A percentile compares a stretch with the other conserved stretches of the same genome.
Evolutionary conservation across 805 yeast genomes (phyloP).

Genomic region (Yarrowia phangngaensis): DNA sequence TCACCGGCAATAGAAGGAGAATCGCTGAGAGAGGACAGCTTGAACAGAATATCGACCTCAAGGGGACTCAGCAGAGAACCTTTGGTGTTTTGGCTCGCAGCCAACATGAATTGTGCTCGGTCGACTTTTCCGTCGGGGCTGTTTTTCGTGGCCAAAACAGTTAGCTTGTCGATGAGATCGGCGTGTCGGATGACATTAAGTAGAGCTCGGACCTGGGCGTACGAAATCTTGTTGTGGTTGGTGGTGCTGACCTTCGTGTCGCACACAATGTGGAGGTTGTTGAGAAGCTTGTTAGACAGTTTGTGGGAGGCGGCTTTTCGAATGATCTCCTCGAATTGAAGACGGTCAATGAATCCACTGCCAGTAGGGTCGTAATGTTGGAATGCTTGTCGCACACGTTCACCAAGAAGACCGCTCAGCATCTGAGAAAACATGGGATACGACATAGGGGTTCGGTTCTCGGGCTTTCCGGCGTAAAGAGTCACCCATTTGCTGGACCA

Average conservation of each 20-base stretch:
- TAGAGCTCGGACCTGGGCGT: constrained; percentile 45
- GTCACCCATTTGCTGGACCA: constrained; percentile 45
- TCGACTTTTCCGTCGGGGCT: constrained; percentile 41
- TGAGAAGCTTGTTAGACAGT: constrained; percentile 42
- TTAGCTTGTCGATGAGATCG: constrained; percentile 43
- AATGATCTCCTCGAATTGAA: constrained; percentile 42
- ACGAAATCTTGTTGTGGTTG: constrained; percentile 39
- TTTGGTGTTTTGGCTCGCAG: constrained; percentile 42
- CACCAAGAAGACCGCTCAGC: constrained; percentile 46
- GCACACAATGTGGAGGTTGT: constrained; percentile 41
- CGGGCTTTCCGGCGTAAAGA: constrained; percentile 42
- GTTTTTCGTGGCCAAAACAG: constrained; percentile 37
- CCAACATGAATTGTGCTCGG: constrained; percentile 40
- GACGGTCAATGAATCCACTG: constrained; percentile 43
- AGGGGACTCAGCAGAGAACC: constrained; percentile 45
- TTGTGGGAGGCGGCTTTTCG: constrained; percentile 43
- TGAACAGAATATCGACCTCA: constrained; percentile 45
- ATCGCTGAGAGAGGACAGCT: constrained; percentile 39
- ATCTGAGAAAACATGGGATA: constrained; percentile 46
- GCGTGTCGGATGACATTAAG: constrained; percentile 43
- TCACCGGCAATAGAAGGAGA: constrained; percentile 35
- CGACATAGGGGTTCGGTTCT: constrained; percentile 41
- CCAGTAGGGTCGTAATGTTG: constrained; percentile 39
- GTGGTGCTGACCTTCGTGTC: constrained; percentile 34
- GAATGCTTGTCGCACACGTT: constrained; percentile 48